Conservation (phyloP, 192 early-diverging fungal species). For the Coemansia sp. region DNA sequence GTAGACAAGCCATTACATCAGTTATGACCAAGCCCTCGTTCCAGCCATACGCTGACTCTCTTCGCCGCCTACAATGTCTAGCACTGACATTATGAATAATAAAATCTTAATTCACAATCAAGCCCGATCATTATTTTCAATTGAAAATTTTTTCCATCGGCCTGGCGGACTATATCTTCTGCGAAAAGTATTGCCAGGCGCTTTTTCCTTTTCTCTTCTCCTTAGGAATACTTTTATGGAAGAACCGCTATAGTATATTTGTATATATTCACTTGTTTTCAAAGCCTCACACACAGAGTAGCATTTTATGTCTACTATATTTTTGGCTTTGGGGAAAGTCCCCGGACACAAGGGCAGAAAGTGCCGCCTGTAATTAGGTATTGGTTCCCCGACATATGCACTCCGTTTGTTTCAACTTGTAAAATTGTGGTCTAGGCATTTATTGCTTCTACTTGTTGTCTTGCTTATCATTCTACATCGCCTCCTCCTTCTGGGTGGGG, state of each 20-base stretch:
- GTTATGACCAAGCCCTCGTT: background rate
- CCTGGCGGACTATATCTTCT: background rate
- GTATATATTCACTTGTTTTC: slow-evolving; percentile 35
- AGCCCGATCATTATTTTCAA: background rate
- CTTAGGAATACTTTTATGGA: slow-evolving; percentile 55
- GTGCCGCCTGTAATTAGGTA: slow-evolving; percentile 59
- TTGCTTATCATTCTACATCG: slow-evolving; percentile 10
- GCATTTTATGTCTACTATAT: slow-evolving; percentile 16
- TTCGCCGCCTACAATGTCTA: background rate
- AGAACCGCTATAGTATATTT: slow-evolving; percentile 51
- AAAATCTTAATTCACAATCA: background rate
- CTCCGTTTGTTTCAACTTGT: background rate
- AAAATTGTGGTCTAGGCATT: background rate
- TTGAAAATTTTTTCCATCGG: slow-evolving; percentile 14
- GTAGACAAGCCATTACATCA: background rate
- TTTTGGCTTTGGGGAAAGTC: slow-evolving; percentile 57
- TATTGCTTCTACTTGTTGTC: background rate
- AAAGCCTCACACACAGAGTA: slow-evolving; percentile 55
- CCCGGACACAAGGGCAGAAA: slow-evolving; percentile 59
- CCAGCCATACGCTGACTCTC: background rate
- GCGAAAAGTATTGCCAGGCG: background rate
- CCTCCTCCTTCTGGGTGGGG: background rate
- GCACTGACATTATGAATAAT: too few species aligned
- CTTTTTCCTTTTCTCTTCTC: slow-evolving; percentile 23
- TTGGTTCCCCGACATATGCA: slow-evolving; percentile 16